Evolutionary conservation across 257 asterid species (phyloP), one percentile per base, ranked within the genome.

Genomic region (Capsicum chinense): DNA sequence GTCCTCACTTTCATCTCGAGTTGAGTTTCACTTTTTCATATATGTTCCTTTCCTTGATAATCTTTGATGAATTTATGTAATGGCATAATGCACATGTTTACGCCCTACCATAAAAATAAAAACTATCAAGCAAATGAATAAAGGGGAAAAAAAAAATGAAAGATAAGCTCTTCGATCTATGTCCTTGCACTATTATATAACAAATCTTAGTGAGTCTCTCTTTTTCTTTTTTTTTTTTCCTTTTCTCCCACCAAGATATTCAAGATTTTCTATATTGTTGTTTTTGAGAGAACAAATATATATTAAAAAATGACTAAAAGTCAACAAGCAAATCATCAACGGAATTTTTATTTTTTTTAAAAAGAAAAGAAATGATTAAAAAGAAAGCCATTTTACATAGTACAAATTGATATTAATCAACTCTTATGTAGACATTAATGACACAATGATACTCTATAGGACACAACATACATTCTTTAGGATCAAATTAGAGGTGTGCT

Each of bases 211-310:
- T 76, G 39, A 76, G 62, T 26, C 81, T 48, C 42, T 73, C 63
- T 13, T 21, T 12, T 52, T 26, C 26, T 26, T 26, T 26, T 26
- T 26, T 26, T 57, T 76, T 76, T 76, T 52, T 13, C 10, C 21
- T 39, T 26, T 76, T 76, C 14, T 6, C 81, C 81, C 48, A 52
- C 81, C 26, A 76, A 76, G 26, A 76, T 76, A 76, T 76, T 76
- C 81, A 12, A 48, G 60, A 50, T 74, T 74, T 12, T 6, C 48
- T 48, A 5, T 73, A 26, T 73, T 2, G 17, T 68, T 74, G 11
- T n/a, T 66, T 39, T 35, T 67, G 21, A 39, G 8, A 33, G 54
- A 69, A 37, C 8, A 39, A 39, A 15, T 33, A 62, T 12, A 7
- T 69, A 52, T 52, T 7, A 52, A 76, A 52, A 52, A 5, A 21